A percentile compares a stretch with the other conserved stretches of the same genome.
These are phyloP conservation scores for Podila minutissima DNA, from an alignment of 192 early-diverging fungal species.

Conservation along the genomic window DNA sequence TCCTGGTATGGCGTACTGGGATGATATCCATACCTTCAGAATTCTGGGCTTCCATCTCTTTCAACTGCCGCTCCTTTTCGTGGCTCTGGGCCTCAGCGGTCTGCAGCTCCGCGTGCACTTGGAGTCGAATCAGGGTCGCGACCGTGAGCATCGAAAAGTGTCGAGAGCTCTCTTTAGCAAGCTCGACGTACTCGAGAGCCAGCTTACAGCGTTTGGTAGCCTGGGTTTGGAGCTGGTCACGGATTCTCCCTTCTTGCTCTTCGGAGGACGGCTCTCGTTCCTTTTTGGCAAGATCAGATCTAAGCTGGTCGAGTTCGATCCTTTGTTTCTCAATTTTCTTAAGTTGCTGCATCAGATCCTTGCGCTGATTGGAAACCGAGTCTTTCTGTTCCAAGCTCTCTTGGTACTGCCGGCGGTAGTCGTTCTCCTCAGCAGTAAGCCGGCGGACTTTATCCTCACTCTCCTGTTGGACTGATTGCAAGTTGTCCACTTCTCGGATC, in stretches of 20 bases:
- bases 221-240: background rate
- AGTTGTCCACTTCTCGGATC: conserved; percentile 34
- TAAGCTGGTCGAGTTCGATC: conserved; percentile 22
- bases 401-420: conserved; percentile 31
- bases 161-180: conserved; percentile 24
- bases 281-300: conserved; percentile 17
- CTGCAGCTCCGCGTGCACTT: conserved; percentile 32
- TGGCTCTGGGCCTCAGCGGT: conserved; percentile 24
- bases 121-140: conserved; percentile 41
- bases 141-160: conserved; percentile 34
- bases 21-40: no score
- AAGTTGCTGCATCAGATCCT: conserved; percentile 2
- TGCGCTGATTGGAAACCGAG: background rate
- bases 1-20: background rate
- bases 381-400: conserved; percentile 50
- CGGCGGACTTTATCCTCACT: conserved; percentile 41
- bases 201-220: conserved; percentile 23
- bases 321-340: conserved; percentile 33
- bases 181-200: conserved; percentile 18
- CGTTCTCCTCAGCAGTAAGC: conserved; percentile 49
- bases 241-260: conserved; percentile 34
- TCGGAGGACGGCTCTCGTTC: conserved; percentile 24
- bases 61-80: conserved; percentile 53
- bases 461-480: conserved; percentile 27
- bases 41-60: conserved; percentile 43